phyloP scores from a whole-genome alignment of 2,329 filamentous ascomycete species.

The Emmonsiellopsis sp. region DNA sequence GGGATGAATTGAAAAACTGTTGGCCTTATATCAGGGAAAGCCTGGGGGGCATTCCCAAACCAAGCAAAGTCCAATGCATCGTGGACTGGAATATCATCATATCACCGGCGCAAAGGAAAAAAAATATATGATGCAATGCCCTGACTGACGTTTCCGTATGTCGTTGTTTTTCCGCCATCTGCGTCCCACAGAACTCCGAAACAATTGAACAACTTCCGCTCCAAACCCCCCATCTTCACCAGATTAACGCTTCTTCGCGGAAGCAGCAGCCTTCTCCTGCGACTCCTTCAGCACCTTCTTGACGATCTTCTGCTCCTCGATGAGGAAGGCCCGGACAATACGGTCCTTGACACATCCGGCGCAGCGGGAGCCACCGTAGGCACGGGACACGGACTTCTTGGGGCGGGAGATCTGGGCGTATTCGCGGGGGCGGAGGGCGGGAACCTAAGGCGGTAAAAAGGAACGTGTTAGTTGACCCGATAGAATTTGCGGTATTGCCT shows the following conservation, averaged over 20 bases:
- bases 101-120: not conserved
- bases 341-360: constrained; percentile 98
- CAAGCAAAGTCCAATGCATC: not conserved
- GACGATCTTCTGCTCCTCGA: constrained; percentile 99
- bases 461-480: constrained; percentile 3
- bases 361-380: constrained; percentile 97
- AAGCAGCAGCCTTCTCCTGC: constrained; percentile 55
- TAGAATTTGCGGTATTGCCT: not conserved
- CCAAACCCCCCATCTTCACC: constrained; percentile 6
- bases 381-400: constrained; percentile 98
- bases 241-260: constrained; percentile 34
- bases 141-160: constrained; percentile 5
- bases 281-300: constrained; percentile 99
- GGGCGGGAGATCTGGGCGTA: constrained; percentile 95
- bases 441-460: constrained; percentile 50
- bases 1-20: constrained; percentile 1
- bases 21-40: not conserved
- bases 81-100: constrained; percentile 1
- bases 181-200: constrained; percentile 9
- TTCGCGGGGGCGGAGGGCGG: constrained; percentile 95
- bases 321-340: constrained; percentile 95
- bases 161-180: constrained; percentile 5
- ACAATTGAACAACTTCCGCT: constrained; percentile 9
- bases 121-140: not conserved
- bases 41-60: not conserved